Base-by-base conservation (phyloP, 192 early-diverging fungal species). In the Gamsiella multidivaricata region DNA sequence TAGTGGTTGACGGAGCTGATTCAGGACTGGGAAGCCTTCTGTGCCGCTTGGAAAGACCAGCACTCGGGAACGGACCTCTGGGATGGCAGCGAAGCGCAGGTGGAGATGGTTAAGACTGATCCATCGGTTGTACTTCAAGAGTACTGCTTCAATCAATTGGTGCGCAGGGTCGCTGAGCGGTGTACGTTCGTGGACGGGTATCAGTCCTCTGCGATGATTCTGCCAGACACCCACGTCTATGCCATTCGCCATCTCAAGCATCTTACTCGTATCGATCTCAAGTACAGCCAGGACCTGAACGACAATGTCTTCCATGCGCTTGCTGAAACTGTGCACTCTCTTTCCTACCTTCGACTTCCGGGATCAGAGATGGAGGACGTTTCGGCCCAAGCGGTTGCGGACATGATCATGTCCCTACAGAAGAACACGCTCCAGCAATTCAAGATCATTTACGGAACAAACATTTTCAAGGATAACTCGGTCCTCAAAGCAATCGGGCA, bases 1-100 rank as follows among this genome's bases (percentile, higher is more conserved):
- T 63, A 78, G 74, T 78, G 74, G 74, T 64, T 78, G 22, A 36
- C 43, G 12, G 45, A 41, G 18, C 31, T 78, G 32, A 47, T 78
- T 28, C 60, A 78, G 37, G 66, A 78, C 26, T 78, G 74, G 74
- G 34, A 8, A n/a, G 18, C 34, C 4, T 78, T 78, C 37, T 78
- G 74, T n/a, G 15, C 12, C 2, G 36, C 53, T 17, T 78, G 74
- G 74, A 54, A 61, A 41, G 53, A 66, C n/a, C 5, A 22, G 20
- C 15, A 28, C 11, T 18, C 59, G 4, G 26, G 33, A 22, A 3
- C 41, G 5, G 26, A 28, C 6, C 4, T 22, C 53, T 5, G 36
- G 18, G 29, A 23, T 11, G 6, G 20, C 1, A 5, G 17, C 6
- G 45, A 5, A 10, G 9, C 45, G 5, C 15, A 18, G 10, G 15